These are phyloP conservation scores for Botryotinia convoluta DNA, from an alignment of 2,329 filamentous ascomycete genomes.

Conservation along the genomic window DNA sequence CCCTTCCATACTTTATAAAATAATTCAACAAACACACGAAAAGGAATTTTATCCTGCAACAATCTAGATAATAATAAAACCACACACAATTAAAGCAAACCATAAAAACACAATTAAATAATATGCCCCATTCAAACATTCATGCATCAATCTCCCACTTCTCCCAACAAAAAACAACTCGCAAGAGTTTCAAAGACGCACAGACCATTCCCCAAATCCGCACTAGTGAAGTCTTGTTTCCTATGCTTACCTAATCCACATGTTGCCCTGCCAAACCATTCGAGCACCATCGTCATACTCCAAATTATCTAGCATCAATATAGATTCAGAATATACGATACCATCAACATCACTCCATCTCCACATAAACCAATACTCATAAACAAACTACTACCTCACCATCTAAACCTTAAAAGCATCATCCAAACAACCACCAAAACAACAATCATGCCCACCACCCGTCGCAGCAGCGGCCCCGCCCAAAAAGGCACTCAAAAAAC, in stretches of 20 bases:
- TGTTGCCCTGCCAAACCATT: slow-evolving; percentile 10
- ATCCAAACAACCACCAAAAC: slow-evolving; percentile 15
- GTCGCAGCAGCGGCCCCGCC: slow-evolving; percentile 41
- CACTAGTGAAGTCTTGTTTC: background rate
- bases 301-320: background rate
- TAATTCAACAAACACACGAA: background rate
- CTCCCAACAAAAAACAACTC: slow-evolving; percentile 4
- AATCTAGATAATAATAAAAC: background rate
- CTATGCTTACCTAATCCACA: background rate
- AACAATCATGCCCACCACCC: slow-evolving; percentile 33
- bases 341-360: background rate
- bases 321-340: background rate
- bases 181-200: background rate
- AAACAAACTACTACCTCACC: background rate
- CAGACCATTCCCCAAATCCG: background rate
- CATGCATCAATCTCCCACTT: background rate
- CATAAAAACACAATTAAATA: background rate
- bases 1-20: background rate
- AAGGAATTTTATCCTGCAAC: background rate
- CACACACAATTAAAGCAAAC: background rate
- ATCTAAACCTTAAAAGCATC: slow-evolving; percentile 9
- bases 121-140: background rate
- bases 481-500: slow-evolving; percentile 50
- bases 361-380: background rate
- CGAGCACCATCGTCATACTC: background rate